Evolutionary conservation across 2,329 filamentous ascomycete genomes (phyloP).

Genomic region (Cordyceps militaris): DNA sequence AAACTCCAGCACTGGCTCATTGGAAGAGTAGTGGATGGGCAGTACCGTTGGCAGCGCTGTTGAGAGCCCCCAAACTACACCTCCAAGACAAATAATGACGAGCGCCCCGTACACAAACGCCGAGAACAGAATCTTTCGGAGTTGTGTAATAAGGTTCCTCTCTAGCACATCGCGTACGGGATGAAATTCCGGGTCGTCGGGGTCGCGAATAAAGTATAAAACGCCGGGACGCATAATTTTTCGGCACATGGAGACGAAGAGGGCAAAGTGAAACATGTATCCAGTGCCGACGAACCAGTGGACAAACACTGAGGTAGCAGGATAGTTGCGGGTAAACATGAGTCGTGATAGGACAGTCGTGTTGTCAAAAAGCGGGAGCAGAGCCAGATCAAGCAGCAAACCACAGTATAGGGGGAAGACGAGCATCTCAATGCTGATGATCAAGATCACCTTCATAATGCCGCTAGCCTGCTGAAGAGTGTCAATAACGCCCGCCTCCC

Average conservation of each 20-base stretch:
- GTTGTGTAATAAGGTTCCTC: slow-evolving; percentile 81
- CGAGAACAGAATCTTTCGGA: slow-evolving; percentile 93
- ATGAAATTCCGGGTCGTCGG: slow-evolving; percentile 96
- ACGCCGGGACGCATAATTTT: slow-evolving; percentile 96
- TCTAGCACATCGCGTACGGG: slow-evolving; percentile 95
- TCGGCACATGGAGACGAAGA: slow-evolving; percentile 98
- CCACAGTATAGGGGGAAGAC: slow-evolving; percentile 95
- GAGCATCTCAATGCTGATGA: slow-evolving; percentile 99
- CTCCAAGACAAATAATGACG: slow-evolving; percentile 86
- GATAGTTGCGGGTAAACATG: slow-evolving; percentile 69
- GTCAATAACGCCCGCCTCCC: slow-evolving; percentile 75
- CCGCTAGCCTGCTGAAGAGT: slow-evolving; percentile 87
- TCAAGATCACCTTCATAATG: slow-evolving; percentile 94
- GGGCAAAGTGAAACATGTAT: slow-evolving; percentile 99
- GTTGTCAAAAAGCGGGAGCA: slow-evolving; percentile 81
- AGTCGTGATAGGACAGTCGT: slow-evolving; percentile 72
- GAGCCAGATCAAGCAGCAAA: slow-evolving; percentile 76
- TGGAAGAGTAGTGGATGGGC: slow-evolving; percentile 88
- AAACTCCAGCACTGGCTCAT: slow-evolving; percentile 88
- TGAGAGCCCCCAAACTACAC: slow-evolving; percentile 88
- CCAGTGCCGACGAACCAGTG: slow-evolving; percentile 99
- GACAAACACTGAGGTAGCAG: slow-evolving; percentile 86
- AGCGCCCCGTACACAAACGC: slow-evolving; percentile 91
- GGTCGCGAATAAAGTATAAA: slow-evolving; percentile 95
- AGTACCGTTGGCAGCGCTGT: slow-evolving; percentile 63